A percentile compares a stretch with the other conserved stretches of the same genome.
phyloP scores from a whole-genome alignment of 176 grass and related monocot genomes.

The Themeda triandra region DNA sequence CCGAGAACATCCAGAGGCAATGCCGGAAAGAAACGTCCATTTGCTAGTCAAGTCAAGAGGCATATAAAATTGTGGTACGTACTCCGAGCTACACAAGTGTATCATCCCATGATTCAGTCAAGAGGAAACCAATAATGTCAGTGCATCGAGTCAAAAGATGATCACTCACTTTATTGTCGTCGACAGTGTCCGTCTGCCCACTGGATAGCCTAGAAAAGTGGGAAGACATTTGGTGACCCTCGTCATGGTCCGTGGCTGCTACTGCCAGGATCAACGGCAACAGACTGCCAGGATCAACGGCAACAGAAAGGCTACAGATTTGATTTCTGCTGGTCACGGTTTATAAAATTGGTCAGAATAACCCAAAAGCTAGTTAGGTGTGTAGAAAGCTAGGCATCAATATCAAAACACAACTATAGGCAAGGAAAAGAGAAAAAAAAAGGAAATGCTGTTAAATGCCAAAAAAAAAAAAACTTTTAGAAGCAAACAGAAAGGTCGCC shows the following conservation, averaged over 20 bases:
- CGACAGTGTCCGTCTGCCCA: not conserved
- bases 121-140: not conserved
- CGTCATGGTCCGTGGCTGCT: not conserved
- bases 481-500: not conserved
- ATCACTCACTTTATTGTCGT: not conserved
- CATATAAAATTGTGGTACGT: not conserved
- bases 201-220: not conserved
- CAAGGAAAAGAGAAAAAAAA: not conserved
- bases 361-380: not conserved
- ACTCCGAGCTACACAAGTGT: not conserved
- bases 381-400: not conserved
- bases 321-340: not conserved
- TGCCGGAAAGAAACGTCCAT: not conserved
- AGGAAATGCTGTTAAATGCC: not conserved
- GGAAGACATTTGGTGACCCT: not conserved
- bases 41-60: not conserved
- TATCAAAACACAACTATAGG: not conserved
- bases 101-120: not conserved
- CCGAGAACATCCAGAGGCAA: too few species aligned
- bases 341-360: not conserved
- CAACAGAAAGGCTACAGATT: not conserved
- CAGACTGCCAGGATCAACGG: not conserved
- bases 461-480: not conserved
- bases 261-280: too few species aligned
- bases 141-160: constrained; percentile 4